Evolutionary conservation across 768 basidiomycete species (phyloP).

Genomic region (Phlebiopsis flavidoalba): DNA sequence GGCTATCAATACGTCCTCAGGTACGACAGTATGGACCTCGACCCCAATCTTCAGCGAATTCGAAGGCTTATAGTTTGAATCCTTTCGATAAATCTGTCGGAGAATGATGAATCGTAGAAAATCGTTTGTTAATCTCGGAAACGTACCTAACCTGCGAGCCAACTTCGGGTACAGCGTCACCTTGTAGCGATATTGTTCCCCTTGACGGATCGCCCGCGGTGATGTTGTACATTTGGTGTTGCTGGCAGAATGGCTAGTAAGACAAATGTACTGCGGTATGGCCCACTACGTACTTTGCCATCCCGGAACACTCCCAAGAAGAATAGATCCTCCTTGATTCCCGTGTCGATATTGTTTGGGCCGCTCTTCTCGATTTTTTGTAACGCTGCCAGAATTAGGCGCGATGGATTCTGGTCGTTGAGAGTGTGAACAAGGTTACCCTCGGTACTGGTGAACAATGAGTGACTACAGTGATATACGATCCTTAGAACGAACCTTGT

Average conservation of each 20-base stretch:
- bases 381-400: slow-evolving; percentile 52
- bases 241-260: slow-evolving; percentile 23
- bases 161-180: slow-evolving; percentile 41
- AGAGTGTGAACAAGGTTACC: slow-evolving; percentile 69
- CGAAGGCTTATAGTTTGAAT: neutral
- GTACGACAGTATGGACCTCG: neutral
- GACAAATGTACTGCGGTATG: neutral
- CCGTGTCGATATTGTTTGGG: slow-evolving; percentile 18
- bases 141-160: slow-evolving; percentile 49
- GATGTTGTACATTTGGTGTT: slow-evolving; percentile 48
- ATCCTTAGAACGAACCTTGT: slow-evolving; percentile 38
- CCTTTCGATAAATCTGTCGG: slow-evolving; percentile 7
- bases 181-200: slow-evolving; percentile 59
- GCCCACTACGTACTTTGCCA: slow-evolving; percentile 16
- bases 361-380: slow-evolving; percentile 13
- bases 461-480: neutral
- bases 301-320: slow-evolving; percentile 42
- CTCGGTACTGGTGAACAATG: slow-evolving; percentile 43
- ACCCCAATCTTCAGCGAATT: neutral
- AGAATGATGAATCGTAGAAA: neutral
- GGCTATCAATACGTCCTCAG: neutral
- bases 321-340: slow-evolving; percentile 49
- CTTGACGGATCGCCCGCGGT: slow-evolving; percentile 69
- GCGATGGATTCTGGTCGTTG: slow-evolving; percentile 53
- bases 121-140: too few relatives aligned